Percentiles rank a stretch among this genome's conserved stretches.
phyloP scores from a whole-genome alignment of 352 stramenopile genomes.

The Elongisporangium anandrum region DNA sequence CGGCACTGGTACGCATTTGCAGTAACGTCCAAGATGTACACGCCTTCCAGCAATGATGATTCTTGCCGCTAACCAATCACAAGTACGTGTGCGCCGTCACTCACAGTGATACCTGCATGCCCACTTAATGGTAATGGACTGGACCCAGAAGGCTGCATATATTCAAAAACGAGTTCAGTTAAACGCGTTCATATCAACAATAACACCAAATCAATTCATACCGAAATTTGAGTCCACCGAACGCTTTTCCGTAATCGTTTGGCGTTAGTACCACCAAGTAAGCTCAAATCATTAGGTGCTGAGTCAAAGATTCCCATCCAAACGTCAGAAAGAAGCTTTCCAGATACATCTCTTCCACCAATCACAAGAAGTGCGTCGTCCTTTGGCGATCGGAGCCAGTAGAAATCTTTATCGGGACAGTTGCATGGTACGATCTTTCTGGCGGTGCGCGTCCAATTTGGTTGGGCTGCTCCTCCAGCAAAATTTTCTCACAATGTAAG shows the following conservation, averaged over 20 bases:
- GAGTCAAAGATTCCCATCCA: slow-evolving; percentile 37
- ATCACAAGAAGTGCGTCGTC: slow-evolving; percentile 39
- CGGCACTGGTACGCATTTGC: slow-evolving; percentile 26
- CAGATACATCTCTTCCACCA: slow-evolving; percentile 31
- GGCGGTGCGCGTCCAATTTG: slow-evolving; percentile 1
- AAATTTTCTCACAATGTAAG: slow-evolving; percentile 30
- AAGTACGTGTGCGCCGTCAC: slow-evolving; percentile 30
- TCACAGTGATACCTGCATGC: slow-evolving; percentile 35
- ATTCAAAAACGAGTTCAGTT: background rate
- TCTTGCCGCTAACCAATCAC: slow-evolving; percentile 42
- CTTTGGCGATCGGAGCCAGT: slow-evolving; percentile 11
- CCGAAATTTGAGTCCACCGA: slow-evolving; percentile 36
- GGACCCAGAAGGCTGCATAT: slow-evolving; percentile 34
- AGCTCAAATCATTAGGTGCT: background rate
- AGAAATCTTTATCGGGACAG: slow-evolving; percentile 14
- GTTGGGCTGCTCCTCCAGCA: background rate
- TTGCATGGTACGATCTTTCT: slow-evolving; percentile 44
- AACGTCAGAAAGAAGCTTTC: slow-evolving; percentile 31
- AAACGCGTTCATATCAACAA: background rate
- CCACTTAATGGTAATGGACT: slow-evolving; percentile 48
- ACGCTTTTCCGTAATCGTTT: slow-evolving; percentile 8
- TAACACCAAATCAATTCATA: slow-evolving; percentile 11
- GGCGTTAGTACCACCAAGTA: background rate
- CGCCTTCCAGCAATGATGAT: slow-evolving; percentile 19
- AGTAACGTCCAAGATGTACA: slow-evolving; percentile 49